Evolutionary conservation across 805 yeast genomes (phyloP).

Genomic region (Wickerhamiella galacta): DNA sequence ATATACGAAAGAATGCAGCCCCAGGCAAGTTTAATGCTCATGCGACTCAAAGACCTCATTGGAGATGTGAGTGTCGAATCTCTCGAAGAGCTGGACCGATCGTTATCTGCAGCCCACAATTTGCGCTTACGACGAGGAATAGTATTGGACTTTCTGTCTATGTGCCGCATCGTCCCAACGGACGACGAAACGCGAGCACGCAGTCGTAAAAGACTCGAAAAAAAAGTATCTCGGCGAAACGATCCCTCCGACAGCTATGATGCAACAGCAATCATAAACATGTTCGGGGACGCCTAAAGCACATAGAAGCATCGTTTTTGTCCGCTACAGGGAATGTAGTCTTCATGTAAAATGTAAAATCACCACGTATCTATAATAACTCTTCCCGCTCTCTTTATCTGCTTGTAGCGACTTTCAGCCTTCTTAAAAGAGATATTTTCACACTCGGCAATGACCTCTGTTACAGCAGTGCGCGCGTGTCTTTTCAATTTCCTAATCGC

Average conservation of each 20-base stretch:
- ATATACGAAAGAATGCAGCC: conserved; percentile 58
- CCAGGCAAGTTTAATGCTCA: conserved; percentile 52
- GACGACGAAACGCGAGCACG: conserved; percentile 22
- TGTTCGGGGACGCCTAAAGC: conserved; percentile 10
- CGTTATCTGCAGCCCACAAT: conserved; percentile 43
- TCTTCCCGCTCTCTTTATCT: conserved; percentile 14
- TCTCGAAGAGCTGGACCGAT: conserved; percentile 44
- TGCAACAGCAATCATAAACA: conserved; percentile 14
- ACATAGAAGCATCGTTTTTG: not conserved
- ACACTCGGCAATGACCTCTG: conserved; percentile 6
- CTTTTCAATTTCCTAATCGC: conserved; percentile 10
- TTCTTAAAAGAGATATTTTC: conserved; percentile 4
- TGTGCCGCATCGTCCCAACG: conserved; percentile 30
- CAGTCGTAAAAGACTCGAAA: conserved; percentile 12
- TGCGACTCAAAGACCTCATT: conserved; percentile 36
- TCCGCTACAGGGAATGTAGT: not conserved
- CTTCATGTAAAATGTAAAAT: conserved; percentile 41
- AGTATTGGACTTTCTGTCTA: conserved; percentile 56
- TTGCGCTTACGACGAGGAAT: conserved; percentile 70
- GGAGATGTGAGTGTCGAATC: conserved; percentile 35
- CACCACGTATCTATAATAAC: conserved; percentile 32
- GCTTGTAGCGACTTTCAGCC: conserved; percentile 8
- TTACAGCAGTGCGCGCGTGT: conserved; percentile 6
- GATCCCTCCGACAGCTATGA: conserved; percentile 12
- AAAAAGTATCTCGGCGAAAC: conserved; percentile 11